phyloP scores from a whole-genome alignment of 306 rosid species.

The Sphenostylis stenocarpa region DNA sequence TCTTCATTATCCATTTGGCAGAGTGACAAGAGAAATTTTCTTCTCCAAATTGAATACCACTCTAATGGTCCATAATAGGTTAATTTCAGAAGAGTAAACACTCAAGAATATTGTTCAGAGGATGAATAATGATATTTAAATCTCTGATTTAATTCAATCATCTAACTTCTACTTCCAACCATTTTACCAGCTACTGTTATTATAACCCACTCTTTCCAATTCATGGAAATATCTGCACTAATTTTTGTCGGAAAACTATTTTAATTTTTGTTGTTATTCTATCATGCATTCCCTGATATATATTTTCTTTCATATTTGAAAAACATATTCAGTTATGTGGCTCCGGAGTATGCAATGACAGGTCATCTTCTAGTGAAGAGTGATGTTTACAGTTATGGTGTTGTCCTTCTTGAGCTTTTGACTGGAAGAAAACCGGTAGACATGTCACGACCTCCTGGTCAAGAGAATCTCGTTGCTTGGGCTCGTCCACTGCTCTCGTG shows the following conservation, averaged over 20 bases:
- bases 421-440: conserved; percentile 91
- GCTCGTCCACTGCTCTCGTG: conserved; percentile 88
- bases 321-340: conserved; percentile 69
- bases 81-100: neutral
- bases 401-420: conserved; percentile 92
- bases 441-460: conserved; percentile 92
- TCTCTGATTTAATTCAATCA: neutral
- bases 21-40: neutral
- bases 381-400: conserved; percentile 97
- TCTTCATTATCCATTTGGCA: neutral
- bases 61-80: neutral
- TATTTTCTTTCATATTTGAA: conserved; percentile 25
- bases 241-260: neutral
- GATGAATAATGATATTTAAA: neutral
- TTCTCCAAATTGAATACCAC: neutral
- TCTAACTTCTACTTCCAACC: neutral
- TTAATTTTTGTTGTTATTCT: conserved; percentile 17
- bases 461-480: conserved; percentile 93
- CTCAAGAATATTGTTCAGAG: neutral
- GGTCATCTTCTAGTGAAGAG: conserved; percentile 98
- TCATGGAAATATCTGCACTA: neutral
- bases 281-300: neutral
- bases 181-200: neutral
- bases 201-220: neutral
- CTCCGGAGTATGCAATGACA: conserved; percentile 98